These are phyloP conservation scores for Ceratocystis harringtonii DNA, from an alignment of 2,329 filamentous ascomycete genomes.

Conservation along the genomic window DNA sequence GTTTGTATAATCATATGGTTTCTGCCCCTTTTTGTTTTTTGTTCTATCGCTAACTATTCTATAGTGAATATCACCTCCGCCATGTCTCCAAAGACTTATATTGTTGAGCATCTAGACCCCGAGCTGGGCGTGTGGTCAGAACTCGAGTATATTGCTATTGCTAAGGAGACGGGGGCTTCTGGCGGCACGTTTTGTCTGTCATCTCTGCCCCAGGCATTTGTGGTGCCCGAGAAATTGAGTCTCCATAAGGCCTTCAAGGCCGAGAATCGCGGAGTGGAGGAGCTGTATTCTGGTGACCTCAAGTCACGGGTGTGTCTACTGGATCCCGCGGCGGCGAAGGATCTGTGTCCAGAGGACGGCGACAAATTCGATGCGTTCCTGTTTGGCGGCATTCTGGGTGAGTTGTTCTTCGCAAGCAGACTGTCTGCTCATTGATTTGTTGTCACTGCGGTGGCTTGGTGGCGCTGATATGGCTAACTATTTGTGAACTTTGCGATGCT, in stretches of 20 bases:
- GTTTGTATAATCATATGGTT: no score
- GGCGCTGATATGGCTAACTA: constrained; percentile 1
- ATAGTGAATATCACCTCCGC: neutral
- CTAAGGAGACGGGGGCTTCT: constrained; percentile 55
- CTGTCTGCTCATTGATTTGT: neutral
- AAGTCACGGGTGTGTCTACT: constrained; percentile 74
- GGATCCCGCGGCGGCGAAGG: constrained; percentile 68
- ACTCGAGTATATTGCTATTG: constrained; percentile 82
- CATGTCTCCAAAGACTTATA: constrained; percentile 44
- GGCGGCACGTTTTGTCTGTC: constrained; percentile 65
- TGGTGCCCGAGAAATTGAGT: constrained; percentile 44
- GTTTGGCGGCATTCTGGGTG: constrained; percentile 91
- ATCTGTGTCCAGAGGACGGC: constrained; percentile 71
- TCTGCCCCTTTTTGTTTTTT: no score
- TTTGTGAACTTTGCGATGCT: neutral
- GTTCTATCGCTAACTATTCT: neutral
- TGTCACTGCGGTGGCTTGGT: neutral
- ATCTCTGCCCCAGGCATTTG: constrained; percentile 56
- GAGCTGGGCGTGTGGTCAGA: constrained; percentile 91
- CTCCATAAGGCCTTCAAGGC: constrained; percentile 49
- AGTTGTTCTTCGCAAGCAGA: constrained; percentile 20
- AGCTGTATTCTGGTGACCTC: constrained; percentile 51
- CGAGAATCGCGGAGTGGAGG: constrained; percentile 66
- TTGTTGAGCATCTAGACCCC: constrained; percentile 91
- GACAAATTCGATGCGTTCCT: constrained; percentile 77